Percentiles rank a stretch among this genome's conserved stretches.
These are phyloP conservation scores for Ophiostoma montium DNA, from an alignment of 2,329 filamentous ascomycete species.

Conservation along the genomic window DNA sequence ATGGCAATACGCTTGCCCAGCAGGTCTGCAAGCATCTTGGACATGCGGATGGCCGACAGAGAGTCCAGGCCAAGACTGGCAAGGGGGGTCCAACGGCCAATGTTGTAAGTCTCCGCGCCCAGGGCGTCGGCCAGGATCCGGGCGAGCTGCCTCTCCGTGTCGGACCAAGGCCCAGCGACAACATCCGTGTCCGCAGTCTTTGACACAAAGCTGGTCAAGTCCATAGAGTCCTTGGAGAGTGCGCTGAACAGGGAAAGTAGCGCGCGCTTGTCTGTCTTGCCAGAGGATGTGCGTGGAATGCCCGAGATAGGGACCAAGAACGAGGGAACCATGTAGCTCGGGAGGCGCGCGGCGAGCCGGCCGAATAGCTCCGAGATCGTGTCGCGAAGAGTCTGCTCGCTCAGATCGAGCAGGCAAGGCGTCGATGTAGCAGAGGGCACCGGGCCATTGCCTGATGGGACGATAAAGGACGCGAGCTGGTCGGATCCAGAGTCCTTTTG, in stretches of 20 bases:
- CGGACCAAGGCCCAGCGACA: conserved; percentile 8
- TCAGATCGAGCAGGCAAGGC: conserved; percentile 26
- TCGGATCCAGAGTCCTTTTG: conserved; percentile 25
- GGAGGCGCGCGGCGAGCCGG: conserved; percentile 40
- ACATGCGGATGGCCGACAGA: conserved; percentile 61
- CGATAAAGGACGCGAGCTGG: conserved; percentile 57
- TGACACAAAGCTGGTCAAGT: not conserved
- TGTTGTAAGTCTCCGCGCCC: conserved; percentile 25
- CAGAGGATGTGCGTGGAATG: conserved; percentile 59
- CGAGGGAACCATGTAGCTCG: conserved; percentile 67
- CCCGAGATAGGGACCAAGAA: conserved; percentile 54
- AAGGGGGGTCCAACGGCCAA: conserved; percentile 57
- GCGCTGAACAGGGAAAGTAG: conserved; percentile 34
- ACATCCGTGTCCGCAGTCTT: not conserved
- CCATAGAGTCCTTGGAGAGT: conserved; percentile 26
- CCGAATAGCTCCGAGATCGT: conserved; percentile 35
- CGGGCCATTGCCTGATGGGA: conserved; percentile 23
- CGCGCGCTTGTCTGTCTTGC: conserved; percentile 52
- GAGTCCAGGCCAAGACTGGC: conserved; percentile 72
- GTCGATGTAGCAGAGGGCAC: conserved; percentile 8
- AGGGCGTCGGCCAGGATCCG: conserved; percentile 37
- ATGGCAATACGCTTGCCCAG: conserved; percentile 42
- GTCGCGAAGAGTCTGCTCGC: conserved; percentile 10
- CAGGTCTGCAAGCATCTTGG: conserved; percentile 36
- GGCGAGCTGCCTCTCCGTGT: conserved; percentile 41